These are phyloP conservation scores for Phellinidium pouzarii DNA, from an alignment of 1,284 basidiomycete genomes.

Conservation along the genomic window DNA sequence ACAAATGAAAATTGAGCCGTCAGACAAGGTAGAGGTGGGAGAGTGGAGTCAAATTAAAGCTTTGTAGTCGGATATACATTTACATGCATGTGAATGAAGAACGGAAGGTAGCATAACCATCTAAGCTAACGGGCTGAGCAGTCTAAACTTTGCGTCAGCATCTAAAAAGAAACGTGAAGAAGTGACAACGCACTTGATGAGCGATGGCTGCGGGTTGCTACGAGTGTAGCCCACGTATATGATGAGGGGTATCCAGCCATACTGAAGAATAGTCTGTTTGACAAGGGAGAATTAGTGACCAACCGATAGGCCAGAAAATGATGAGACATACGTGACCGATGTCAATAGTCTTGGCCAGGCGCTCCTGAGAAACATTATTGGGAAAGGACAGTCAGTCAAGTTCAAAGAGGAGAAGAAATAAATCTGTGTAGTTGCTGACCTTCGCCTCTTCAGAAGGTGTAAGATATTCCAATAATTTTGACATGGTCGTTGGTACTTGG, in stretches of 20 bases:
- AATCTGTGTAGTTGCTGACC: constrained; percentile 34
- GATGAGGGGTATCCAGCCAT: constrained; percentile 90
- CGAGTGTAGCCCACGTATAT: constrained; percentile 89
- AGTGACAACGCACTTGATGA: constrained; percentile 74
- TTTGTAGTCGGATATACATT: constrained; percentile 20
- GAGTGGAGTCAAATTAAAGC: constrained; percentile 1
- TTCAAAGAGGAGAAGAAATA: background rate
- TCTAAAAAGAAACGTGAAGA: constrained; percentile 7
- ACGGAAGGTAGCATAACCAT: constrained; percentile 22
- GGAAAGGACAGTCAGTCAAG: constrained; percentile 3
- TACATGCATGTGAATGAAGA: constrained; percentile 15
- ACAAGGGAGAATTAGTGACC: constrained; percentile 1
- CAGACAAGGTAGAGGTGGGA: background rate
- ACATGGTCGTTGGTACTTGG: constrained; percentile 44
- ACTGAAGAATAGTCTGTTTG: constrained; percentile 76
- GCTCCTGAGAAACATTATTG: constrained; percentile 58
- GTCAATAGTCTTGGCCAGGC: constrained; percentile 72
- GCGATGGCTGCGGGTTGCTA: constrained; percentile 85
- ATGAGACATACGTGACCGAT: constrained; percentile 60
- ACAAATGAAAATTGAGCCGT: background rate
- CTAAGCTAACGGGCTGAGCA: constrained; percentile 86
- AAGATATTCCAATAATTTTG: constrained; percentile 24
- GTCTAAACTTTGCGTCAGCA: constrained; percentile 38
- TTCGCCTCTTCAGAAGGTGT: constrained; percentile 71
- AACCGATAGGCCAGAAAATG: constrained; percentile 13